Percentiles rank a stretch among this genome's conserved stretches.
Evolutionary conservation across 108 stramenopile species (phyloP).

Genomic region (Pelagomonas calceolata): DNA sequence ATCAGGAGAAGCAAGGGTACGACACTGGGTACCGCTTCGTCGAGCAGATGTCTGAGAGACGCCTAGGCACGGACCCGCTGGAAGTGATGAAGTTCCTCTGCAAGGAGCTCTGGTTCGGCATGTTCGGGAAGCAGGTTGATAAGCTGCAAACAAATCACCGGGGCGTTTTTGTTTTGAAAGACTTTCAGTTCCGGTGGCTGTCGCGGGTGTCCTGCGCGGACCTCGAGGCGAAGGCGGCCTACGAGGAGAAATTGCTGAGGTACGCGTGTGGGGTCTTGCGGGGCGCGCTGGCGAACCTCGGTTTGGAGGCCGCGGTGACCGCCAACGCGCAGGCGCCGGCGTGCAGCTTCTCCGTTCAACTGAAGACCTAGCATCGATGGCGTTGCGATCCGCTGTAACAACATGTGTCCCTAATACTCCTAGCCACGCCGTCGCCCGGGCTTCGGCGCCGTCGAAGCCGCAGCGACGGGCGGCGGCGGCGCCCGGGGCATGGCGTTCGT

Average conservation of each 20-base stretch:
- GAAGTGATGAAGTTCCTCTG: constrained; percentile 88
- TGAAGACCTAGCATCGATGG: no score
- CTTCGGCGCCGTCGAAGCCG: no score
- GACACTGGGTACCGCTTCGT: constrained; percentile 73
- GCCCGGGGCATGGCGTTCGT: no score
- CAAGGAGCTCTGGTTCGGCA: constrained; percentile 84
- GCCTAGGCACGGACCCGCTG: constrained; percentile 30
- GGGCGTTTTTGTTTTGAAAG: constrained; percentile 82
- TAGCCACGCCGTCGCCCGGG: no score
- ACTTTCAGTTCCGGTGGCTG: constrained; percentile 26
- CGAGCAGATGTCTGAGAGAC: constrained; percentile 60
- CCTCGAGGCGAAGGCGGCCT: not conserved
- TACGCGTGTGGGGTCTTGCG: constrained; percentile 81
- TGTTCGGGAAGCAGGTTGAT: constrained; percentile 84
- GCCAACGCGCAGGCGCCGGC: constrained; percentile 78
- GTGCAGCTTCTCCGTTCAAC: constrained; percentile 83
- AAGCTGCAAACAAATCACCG: constrained; percentile 89
- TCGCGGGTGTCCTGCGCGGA: constrained; percentile 9
- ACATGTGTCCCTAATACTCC: no score
- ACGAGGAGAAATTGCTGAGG: constrained; percentile 7
- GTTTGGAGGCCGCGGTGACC: constrained; percentile 66
- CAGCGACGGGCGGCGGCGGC: no score
- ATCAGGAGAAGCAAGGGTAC: constrained; percentile 89
- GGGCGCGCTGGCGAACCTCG: constrained; percentile 72
- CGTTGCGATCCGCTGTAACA: no score